A percentile compares a stretch with the other conserved stretches of the same genome.
These are phyloP conservation scores for Tillandsia leiboldiana DNA, from an alignment of 176 grass and related monocot species.

Conservation along the genomic window DNA sequence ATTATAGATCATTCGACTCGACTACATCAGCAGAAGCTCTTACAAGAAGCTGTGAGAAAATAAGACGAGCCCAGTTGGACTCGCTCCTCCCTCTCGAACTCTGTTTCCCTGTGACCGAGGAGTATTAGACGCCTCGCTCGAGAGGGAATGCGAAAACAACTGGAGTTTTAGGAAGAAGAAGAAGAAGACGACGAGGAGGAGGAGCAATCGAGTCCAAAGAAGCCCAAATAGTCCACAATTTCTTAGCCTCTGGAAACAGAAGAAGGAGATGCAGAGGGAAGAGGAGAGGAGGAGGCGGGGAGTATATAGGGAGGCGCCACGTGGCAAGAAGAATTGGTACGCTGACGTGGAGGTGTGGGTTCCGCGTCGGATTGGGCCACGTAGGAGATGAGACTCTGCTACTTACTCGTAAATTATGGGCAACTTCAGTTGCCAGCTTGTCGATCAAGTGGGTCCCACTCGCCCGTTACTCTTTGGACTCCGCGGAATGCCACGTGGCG, in stretches of 20 bases:
- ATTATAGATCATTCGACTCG: neutral
- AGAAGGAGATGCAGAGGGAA: conserved; percentile 6
- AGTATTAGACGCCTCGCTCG: neutral
- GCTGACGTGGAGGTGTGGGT: neutral
- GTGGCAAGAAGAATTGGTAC: conserved; percentile 5
- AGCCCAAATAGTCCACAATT: neutral
- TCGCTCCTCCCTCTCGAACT: neutral
- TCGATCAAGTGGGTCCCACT: neutral
- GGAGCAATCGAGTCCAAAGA: conserved; percentile 7
- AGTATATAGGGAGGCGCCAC: conserved; percentile 27
- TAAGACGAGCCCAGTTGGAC: neutral
- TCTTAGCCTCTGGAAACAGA: neutral
- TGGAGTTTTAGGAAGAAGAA: conserved; percentile 1
- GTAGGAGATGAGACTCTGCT: neutral
- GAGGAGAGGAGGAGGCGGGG: neutral
- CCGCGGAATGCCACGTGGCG: neutral
- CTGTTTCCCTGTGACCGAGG: neutral
- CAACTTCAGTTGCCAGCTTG: neutral
- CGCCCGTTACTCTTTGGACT: neutral
- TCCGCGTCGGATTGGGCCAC: neutral
- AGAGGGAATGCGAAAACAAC: conserved; percentile 2
- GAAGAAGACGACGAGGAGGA: conserved; percentile 3
- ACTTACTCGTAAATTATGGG: neutral
- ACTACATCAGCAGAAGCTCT: neutral
- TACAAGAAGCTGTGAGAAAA: neutral